These are phyloP conservation scores for Moniliophthora roreri DNA, from an alignment of 1,284 basidiomycete species.

Conservation along the genomic window DNA sequence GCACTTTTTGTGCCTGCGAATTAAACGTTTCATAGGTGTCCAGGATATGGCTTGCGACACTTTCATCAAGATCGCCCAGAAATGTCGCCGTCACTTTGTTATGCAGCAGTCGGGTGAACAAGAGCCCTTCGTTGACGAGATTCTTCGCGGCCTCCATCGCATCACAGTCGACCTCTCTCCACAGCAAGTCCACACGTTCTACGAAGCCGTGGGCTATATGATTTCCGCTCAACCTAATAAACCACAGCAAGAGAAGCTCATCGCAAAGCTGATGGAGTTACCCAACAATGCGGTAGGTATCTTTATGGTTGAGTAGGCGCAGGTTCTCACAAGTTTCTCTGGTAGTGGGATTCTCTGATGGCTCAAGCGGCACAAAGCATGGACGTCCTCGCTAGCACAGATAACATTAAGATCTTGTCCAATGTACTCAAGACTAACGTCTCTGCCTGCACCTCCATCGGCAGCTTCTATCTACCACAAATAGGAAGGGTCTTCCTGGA, in stretches of 20 bases:
- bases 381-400: slow-evolving; percentile 87
- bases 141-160: slow-evolving; percentile 87
- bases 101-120: slow-evolving; percentile 98
- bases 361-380: slow-evolving; percentile 91
- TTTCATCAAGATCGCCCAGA: slow-evolving; percentile 99
- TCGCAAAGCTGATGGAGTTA: slow-evolving; percentile 94
- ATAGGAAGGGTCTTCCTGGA: slow-evolving; percentile 96
- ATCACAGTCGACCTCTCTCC: slow-evolving; percentile 96
- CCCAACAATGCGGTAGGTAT: slow-evolving; percentile 91
- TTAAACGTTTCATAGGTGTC: slow-evolving; percentile 61
- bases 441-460: slow-evolving; percentile 96
- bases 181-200: slow-evolving; percentile 96
- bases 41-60: slow-evolving; percentile 99
- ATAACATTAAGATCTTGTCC: slow-evolving; percentile 96
- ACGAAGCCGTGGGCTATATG: slow-evolving; percentile 99
- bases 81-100: slow-evolving; percentile 97
- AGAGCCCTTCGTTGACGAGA: slow-evolving; percentile 99
- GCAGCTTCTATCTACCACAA: slow-evolving; percentile 96
- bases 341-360: slow-evolving; percentile 97
- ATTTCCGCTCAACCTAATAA: slow-evolving; percentile 99
- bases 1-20: slow-evolving; percentile 5
- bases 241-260: slow-evolving; percentile 93
- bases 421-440: slow-evolving; percentile 99
- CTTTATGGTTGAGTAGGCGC: background rate
- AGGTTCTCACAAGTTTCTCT: slow-evolving; percentile 13